Base-by-base conservation (phyloP, 2,329 filamentous ascomycete species). In the Hypoxylon sp. region DNA sequence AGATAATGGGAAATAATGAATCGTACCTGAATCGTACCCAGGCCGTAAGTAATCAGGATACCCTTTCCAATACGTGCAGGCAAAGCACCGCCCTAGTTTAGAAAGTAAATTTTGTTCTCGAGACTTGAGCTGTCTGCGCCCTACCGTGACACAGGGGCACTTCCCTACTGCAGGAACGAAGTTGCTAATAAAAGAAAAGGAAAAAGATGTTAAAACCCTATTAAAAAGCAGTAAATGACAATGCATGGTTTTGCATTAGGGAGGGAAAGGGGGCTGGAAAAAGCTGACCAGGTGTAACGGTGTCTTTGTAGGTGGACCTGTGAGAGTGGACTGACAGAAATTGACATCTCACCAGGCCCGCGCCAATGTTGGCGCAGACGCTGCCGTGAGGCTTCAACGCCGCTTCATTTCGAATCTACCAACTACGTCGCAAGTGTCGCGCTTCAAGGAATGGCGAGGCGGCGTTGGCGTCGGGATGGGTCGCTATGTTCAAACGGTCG, bases 161-260 rank as follows among this genome's bases (percentile, higher is more conserved):
- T 66, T 68, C 74, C 74, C 75, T 76, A 73, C 74, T 76, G 75
- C 75, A 76, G 75, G 75, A 76, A 76, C 75, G 64, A 64, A 55
- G 60, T 67, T 69, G 62, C 64, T 71, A 66, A 67, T 73, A 70
- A 71, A 71, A 75, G 72, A 72, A 70, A 66, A 67, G 56, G 40
- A 66, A 63, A 69, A 35, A 46, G 22, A 49, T 33, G 31, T 55
- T 50, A 44, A 62, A 48, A 60, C 25, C 44, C 30, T 50, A 59
- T 57, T 51, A 53, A 57, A 49, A 50, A 48, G 61, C 25, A 69
- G 56, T 56, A 57, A 64, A 61, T 59, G 48, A 63, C 49, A 48
- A 67, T 49, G 58, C 64, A 64, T 30, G 54, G 37, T 61, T 67
- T 58, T 27, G 63, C 53, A 59, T 64, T 67, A 50, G 63, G 44